Percentiles rank a stretch among this genome's conserved stretches.
Conservation (phyloP, 495 filamentous ascomycete species). For the Aspergillus cavernicola region DNA sequence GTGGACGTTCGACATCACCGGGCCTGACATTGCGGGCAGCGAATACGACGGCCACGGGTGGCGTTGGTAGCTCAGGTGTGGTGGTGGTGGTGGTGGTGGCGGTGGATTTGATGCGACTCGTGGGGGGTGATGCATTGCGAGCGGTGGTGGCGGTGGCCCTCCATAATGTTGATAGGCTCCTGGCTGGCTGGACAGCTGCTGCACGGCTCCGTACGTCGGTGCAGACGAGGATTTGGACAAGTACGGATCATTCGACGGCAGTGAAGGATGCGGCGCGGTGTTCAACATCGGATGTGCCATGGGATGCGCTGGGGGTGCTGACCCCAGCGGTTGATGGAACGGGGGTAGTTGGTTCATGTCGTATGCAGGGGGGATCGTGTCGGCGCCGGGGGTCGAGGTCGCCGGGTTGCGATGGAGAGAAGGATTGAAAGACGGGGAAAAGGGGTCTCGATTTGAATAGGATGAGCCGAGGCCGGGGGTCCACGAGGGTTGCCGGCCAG, state of each 20-base stretch:
- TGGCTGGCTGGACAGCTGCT: conserved; percentile 64
- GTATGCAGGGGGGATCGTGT: conserved; percentile 49
- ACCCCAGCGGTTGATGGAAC: conserved; percentile 51
- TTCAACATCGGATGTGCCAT: conserved; percentile 43
- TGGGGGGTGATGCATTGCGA: conserved; percentile 51
- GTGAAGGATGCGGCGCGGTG: conserved; percentile 51
- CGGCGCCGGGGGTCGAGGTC: conserved; percentile 50
- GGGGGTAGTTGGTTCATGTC: conserved; percentile 56
- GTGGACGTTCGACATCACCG: conserved; percentile 76
- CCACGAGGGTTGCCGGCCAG: conserved; percentile 31
- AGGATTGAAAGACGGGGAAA: conserved; percentile 52
- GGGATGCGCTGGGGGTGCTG: conserved; percentile 23
- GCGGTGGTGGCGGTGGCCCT: conserved; percentile 53
- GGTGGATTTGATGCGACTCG: conserved; percentile 53
- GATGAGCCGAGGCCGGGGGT: conserved; percentile 34
- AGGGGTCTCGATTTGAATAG: conserved; percentile 45
- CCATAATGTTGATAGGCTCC: conserved; percentile 55
- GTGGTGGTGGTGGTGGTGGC: conserved; percentile 8
- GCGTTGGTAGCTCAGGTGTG: conserved; percentile 40
- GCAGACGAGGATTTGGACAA: conserved; percentile 56
- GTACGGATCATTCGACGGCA: conserved; percentile 62
- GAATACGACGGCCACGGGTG: conserved; percentile 55
- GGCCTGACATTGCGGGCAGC: conserved; percentile 58
- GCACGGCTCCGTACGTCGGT: conserved; percentile 50
- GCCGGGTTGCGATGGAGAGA: conserved; percentile 37